A percentile compares a stretch with the other conserved stretches of the same genome.
These are phyloP conservation scores for Trypanosomatidae sp. DNA, from an alignment of 208 protist genomes.

Conservation along the genomic window DNA sequence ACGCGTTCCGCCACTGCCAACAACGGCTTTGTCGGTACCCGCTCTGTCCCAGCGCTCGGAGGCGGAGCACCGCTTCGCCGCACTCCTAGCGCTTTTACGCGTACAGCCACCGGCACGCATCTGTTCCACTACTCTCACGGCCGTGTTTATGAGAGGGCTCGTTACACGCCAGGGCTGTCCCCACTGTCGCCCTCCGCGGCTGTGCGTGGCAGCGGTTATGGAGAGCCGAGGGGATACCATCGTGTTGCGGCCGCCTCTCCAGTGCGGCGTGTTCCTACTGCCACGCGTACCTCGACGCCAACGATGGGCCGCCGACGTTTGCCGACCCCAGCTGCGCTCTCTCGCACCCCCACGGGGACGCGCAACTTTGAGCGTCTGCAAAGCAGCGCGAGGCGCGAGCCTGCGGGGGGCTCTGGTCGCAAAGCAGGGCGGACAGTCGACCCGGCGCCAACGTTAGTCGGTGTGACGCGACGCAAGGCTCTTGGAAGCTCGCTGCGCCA, in stretches of 20 bases:
- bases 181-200: background rate
- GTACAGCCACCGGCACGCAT: slow-evolving; percentile 32
- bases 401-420: background rate
- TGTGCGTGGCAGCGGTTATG: background rate
- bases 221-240: background rate
- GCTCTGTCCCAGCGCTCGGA: slow-evolving; percentile 3
- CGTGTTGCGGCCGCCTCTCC: background rate
- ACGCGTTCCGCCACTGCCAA: slow-evolving; percentile 21
- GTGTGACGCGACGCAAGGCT: slow-evolving; percentile 7
- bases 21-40: slow-evolving; percentile 5
- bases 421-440: slow-evolving; percentile 9
- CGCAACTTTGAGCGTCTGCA: slow-evolving; percentile 20
- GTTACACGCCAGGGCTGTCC: background rate
- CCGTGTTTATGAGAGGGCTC: background rate
- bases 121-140: background rate
- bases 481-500: slow-evolving; percentile 5
- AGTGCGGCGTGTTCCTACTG: background rate
- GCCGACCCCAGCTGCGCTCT: slow-evolving; percentile 6
- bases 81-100: slow-evolving; percentile 7
- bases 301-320: slow-evolving; percentile 2
- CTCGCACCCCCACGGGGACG: slow-evolving; percentile 6
- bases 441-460: slow-evolving; percentile 25
- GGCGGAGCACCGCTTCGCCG: background rate
- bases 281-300: background rate
- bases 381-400: slow-evolving; percentile 6